Evolutionary conservation across 129 eudicot species (phyloP).

Genomic region (Centrapalus pauciflorus): DNA sequence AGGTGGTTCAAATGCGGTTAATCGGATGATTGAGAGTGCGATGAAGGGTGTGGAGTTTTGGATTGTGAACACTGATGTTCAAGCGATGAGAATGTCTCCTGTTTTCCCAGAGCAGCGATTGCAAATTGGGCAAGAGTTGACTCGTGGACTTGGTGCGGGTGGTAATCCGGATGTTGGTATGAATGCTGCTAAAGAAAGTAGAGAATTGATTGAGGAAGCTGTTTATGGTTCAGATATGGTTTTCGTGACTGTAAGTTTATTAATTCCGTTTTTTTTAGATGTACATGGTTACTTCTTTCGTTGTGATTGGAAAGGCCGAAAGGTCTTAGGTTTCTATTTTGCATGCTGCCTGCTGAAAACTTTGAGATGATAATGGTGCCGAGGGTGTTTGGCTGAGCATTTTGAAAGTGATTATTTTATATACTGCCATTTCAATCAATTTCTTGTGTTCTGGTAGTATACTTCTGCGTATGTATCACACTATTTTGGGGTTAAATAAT

Average conservation of each 20-base stretch:
- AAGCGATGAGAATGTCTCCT: constrained; percentile 88
- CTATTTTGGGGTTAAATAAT: too few species aligned
- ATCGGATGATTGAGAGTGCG: constrained; percentile 86
- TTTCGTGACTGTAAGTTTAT: constrained; percentile 83
- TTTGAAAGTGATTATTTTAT: too few species aligned
- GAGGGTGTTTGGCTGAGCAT: too few species aligned
- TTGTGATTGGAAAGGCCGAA: background rate
- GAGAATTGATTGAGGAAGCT: constrained; percentile 68
- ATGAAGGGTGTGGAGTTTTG: constrained; percentile 97
- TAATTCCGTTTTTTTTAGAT: background rate
- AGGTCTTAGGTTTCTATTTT: background rate
- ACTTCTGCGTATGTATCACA: too few species aligned
- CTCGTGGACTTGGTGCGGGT: constrained; percentile 98
- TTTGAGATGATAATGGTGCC: background rate
- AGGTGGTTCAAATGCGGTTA: constrained; percentile 98
- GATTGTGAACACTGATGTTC: constrained; percentile 93
- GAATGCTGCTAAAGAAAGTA: constrained; percentile 97
- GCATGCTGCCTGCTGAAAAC: background rate
- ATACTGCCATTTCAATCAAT: too few species aligned
- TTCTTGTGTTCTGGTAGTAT: too few species aligned
- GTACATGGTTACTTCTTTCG: background rate
- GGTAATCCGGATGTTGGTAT: constrained; percentile 94
- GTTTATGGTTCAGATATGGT: constrained; percentile 93
- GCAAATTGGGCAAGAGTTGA: constrained; percentile 85
- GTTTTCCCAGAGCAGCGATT: constrained; percentile 63